Evolutionary conservation across 1,139 yeast genomes (phyloP), one percentile per base, ranked within the genome.

Genomic region (Suhomyces coccinellae): DNA sequence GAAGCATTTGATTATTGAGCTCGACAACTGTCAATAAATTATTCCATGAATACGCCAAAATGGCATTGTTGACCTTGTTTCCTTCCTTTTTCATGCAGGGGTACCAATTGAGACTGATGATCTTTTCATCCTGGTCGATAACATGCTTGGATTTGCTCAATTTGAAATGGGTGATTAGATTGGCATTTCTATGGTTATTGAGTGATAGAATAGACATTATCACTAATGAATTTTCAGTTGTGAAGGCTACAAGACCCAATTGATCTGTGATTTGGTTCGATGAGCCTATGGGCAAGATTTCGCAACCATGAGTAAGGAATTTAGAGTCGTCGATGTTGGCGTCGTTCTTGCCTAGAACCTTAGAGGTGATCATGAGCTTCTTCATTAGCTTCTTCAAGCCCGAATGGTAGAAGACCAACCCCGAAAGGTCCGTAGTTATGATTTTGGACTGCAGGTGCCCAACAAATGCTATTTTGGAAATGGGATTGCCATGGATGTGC

Each of bases 41-140:
- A 20, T 80, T 72, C 87, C 90, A 85, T 32, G 85, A 69, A 55
- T 82, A 86, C 0, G 87, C 91, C 35, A 88, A 62, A 47, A 74
- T 67, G 0, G 91, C 82, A 32, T 65, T 63, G 41, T 62, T 49
- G 5, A 59, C 45, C 3, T 24, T 24, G 16, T 43, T 33, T 41
- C 58, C 61, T 16, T 51, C 48, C 4, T 55, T 57, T 17, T 53
- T 47, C 56, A 67, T 61, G 43, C 72, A 65, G 0, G 78, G 78
- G 52, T 70, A 82, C 95, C 95, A 87, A 11, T 78, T 67, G 14
- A 83, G 4, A 73, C 63, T n/a, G 69, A 52, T 0, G 72, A 27
- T 17, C 13, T 16, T 43, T 6, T 15, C 12, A 7, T 17, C 44
- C 14, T 36, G 38, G 12, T 35, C 39, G 5, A 40, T 28, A 6